Evolutionary conservation across 2,329 filamentous ascomycete genomes (phyloP).

Genomic region (Penicillium sp.): DNA sequence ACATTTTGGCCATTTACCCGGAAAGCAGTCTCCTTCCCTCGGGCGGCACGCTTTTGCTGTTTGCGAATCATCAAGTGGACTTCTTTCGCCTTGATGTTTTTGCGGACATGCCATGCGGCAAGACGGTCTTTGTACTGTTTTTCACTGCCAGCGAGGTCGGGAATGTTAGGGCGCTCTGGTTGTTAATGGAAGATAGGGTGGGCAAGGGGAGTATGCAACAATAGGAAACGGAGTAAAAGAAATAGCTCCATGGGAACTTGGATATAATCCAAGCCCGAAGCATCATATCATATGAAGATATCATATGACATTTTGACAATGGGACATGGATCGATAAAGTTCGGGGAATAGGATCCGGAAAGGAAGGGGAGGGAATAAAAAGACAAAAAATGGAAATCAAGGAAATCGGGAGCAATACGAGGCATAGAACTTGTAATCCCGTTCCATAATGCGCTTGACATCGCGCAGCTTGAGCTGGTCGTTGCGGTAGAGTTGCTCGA

Average conservation of each 20-base stretch:
- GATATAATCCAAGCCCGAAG: neutral
- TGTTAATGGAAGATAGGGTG: neutral
- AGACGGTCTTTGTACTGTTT: constrained; percentile 50
- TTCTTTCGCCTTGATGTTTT: constrained; percentile 48
- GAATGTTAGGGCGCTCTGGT: constrained; percentile 25
- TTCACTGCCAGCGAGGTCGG: constrained; percentile 35
- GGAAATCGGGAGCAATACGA: constrained; percentile 37
- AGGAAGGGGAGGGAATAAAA: too few species aligned
- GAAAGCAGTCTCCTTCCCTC: constrained; percentile 46
- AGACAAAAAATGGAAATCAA: constrained; percentile 9
- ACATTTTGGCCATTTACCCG: constrained; percentile 43
- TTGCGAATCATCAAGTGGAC: constrained; percentile 47
- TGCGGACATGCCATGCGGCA: constrained; percentile 45
- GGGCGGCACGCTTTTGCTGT: constrained; percentile 45
- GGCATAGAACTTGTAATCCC: constrained; percentile 44
- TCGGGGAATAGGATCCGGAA: constrained; percentile 5
- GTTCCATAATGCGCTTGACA: constrained; percentile 47
- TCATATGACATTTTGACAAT: constrained; percentile 1
- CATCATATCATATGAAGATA: constrained; percentile 1
- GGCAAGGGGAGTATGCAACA: neutral
- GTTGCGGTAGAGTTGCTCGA: constrained; percentile 45
- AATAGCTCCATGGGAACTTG: neutral
- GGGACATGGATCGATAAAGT: constrained; percentile 13
- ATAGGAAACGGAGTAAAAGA: constrained; percentile 11
- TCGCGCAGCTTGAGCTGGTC: constrained; percentile 45